phyloP scores from a whole-genome alignment of 2,329 filamentous ascomycete species.

The Penicillium corylophilum region DNA sequence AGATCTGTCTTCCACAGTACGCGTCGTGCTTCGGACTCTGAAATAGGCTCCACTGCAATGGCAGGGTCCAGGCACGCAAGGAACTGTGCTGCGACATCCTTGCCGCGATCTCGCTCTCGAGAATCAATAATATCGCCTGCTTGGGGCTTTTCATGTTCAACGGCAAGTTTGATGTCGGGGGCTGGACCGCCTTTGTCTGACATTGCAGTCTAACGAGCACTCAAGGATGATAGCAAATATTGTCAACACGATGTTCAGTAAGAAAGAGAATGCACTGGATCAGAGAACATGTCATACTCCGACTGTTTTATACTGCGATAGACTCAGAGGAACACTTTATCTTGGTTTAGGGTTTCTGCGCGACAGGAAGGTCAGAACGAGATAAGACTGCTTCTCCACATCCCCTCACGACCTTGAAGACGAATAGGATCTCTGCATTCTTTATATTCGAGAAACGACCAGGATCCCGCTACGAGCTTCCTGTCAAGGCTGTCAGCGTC shows the following conservation, averaged over 20 bases:
- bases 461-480: too few species aligned
- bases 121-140: constrained; percentile 12
- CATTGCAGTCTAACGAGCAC: not conserved
- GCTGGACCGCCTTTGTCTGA: not conserved
- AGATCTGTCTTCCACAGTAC: constrained; percentile 29
- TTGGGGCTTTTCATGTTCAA: constrained; percentile 4
- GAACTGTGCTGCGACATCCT: constrained; percentile 31
- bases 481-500: too few species aligned
- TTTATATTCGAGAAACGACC: too few species aligned
- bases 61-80: constrained; percentile 25
- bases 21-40: constrained; percentile 20
- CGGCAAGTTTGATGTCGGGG: not conserved
- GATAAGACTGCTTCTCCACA: constrained; percentile 11
- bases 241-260: not conserved
- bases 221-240: not conserved
- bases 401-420: not conserved
- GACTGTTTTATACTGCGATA: not conserved
- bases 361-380: constrained; percentile 11
- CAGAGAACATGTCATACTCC: not conserved
- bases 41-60: constrained; percentile 25
- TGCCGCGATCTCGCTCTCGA: constrained; percentile 2
- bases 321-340: not conserved
- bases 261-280: not conserved
- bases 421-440: too few species aligned
- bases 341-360: constrained; percentile 6